A percentile compares a stretch with the other conserved stretches of the same genome.
phyloP scores from a whole-genome alignment of 768 basidiomycete species.

The Kwoniella mangroviensis region DNA sequence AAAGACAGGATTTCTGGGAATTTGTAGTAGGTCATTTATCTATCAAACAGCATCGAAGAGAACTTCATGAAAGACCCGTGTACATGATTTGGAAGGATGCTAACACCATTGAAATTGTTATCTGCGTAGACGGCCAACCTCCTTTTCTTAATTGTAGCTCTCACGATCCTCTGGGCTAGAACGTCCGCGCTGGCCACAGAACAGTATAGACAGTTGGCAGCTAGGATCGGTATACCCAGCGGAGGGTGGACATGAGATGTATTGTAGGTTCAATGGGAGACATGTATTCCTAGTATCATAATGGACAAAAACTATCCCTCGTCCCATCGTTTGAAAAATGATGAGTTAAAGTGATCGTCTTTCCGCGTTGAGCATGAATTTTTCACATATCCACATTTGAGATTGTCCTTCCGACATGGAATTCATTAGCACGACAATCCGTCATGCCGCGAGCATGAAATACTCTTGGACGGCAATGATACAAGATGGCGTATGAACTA shows the following conservation, averaged over 20 bases:
- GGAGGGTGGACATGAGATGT: constrained; percentile 14
- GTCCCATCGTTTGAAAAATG: too few relatives aligned
- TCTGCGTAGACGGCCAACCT: constrained; percentile 64
- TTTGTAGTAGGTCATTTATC: constrained; percentile 70
- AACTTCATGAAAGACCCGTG: too few relatives aligned
- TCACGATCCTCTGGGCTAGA: constrained; percentile 71
- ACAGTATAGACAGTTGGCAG: constrained; percentile 81
- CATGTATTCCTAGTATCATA: background rate
- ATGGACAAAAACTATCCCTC: background rate
- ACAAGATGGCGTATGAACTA: constrained; percentile 5
- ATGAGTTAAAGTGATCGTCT: too few relatives aligned
- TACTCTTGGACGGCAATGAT: background rate
- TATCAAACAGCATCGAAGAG: too few relatives aligned
- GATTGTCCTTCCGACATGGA: too few relatives aligned
- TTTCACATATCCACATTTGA: too few relatives aligned
- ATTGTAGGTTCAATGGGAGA: background rate
- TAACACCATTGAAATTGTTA: constrained; percentile 1
- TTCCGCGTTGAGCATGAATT: too few relatives aligned
- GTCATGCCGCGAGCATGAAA: too few relatives aligned
- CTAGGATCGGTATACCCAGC: constrained; percentile 72
- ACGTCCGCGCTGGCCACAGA: constrained; percentile 70
- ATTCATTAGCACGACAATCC: too few relatives aligned
- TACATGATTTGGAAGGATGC: background rate
- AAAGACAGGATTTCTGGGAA: constrained; percentile 86
- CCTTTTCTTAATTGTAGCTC: constrained; percentile 69